Conservation (phyloP, 495 filamentous ascomycete species). For the Acidomyces sp. region DNA sequence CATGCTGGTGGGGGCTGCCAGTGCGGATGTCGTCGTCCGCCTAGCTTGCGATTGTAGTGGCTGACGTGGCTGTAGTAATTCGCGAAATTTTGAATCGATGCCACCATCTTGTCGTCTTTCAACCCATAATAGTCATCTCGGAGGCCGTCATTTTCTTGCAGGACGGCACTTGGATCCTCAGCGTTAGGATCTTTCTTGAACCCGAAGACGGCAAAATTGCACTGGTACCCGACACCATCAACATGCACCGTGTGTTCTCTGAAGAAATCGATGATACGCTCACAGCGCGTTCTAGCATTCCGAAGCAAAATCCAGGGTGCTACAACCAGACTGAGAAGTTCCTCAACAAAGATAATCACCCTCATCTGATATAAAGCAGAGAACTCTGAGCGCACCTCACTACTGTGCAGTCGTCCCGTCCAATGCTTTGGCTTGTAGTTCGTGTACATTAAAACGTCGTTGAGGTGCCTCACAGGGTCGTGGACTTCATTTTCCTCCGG, state of each 20-base stretch:
- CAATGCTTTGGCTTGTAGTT: conserved; percentile 81
- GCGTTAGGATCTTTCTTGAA: conserved; percentile 72
- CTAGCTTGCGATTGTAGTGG: conserved; percentile 8
- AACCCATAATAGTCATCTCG: conserved; percentile 87
- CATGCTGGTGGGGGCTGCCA: conserved; percentile 19
- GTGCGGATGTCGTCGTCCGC: neutral
- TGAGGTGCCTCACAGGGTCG: conserved; percentile 79
- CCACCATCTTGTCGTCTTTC: conserved; percentile 94
- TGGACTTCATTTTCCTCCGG: conserved; percentile 82
- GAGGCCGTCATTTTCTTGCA: conserved; percentile 42
- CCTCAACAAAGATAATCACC: conserved; percentile 79
- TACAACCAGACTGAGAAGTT: conserved; percentile 80
- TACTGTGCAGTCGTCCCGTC: conserved; percentile 78
- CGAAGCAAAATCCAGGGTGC: conserved; percentile 83
- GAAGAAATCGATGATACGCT: conserved; percentile 94
- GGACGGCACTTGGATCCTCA: conserved; percentile 28
- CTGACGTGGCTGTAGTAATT: conserved; percentile 54
- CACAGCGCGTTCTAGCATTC: conserved; percentile 76
- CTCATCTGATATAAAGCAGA: conserved; percentile 77
- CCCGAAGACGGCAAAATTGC: conserved; percentile 94
- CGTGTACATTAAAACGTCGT: conserved; percentile 78
- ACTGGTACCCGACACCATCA: conserved; percentile 89
- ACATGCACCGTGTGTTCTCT: conserved; percentile 94
- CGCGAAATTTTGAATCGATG: conserved; percentile 84
- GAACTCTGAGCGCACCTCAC: conserved; percentile 75